These are phyloP conservation scores for Sporobolomyces pararoseus DNA, from an alignment of 768 basidiomycete genomes.

Conservation along the genomic window DNA sequence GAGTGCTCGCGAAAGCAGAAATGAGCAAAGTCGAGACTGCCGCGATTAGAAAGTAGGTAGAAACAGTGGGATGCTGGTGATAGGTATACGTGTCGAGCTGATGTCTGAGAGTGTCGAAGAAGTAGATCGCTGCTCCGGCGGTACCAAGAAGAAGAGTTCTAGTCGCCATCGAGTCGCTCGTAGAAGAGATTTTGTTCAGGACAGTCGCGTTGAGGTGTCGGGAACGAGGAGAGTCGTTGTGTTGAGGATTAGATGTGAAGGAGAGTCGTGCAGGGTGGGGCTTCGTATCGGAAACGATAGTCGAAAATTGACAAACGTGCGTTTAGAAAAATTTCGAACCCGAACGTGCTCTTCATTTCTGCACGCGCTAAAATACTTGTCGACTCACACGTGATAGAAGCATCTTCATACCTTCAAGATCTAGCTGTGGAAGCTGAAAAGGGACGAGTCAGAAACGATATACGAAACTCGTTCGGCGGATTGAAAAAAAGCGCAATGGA, in stretches of 20 bases:
- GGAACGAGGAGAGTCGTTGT: not conserved
- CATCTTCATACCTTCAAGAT: too few relatives aligned
- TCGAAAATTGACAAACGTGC: not conserved
- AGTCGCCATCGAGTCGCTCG: slow-evolving; percentile 9
- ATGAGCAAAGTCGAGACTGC: not conserved
- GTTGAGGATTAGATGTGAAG: not conserved
- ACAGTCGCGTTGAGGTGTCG: not conserved
- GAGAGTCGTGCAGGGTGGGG: not conserved
- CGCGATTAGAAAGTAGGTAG: slow-evolving; percentile 12
- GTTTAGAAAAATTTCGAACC: not conserved
- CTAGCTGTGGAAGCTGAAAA: too few relatives aligned
- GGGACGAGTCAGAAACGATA: too few relatives aligned
- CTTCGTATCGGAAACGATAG: not conserved
- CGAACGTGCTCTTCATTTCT: not conserved
- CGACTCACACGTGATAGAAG: too few relatives aligned
- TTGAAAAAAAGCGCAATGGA: too few relatives aligned
- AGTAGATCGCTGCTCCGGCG: not conserved
- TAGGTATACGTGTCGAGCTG: slow-evolving; percentile 12
- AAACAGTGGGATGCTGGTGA: not conserved
- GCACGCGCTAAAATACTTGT: too few relatives aligned
- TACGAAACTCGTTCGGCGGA: too few relatives aligned
- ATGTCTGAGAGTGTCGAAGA: slow-evolving; percentile 17
- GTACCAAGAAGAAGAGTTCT: not conserved
- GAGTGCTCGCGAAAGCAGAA: not conserved
- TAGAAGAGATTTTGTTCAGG: not conserved